A percentile compares a stretch with the other conserved stretches of the same genome.
Evolutionary conservation across 2,329 filamentous ascomycete genomes (phyloP).

Genomic region (Aspergillus brunneoviolaceus): DNA sequence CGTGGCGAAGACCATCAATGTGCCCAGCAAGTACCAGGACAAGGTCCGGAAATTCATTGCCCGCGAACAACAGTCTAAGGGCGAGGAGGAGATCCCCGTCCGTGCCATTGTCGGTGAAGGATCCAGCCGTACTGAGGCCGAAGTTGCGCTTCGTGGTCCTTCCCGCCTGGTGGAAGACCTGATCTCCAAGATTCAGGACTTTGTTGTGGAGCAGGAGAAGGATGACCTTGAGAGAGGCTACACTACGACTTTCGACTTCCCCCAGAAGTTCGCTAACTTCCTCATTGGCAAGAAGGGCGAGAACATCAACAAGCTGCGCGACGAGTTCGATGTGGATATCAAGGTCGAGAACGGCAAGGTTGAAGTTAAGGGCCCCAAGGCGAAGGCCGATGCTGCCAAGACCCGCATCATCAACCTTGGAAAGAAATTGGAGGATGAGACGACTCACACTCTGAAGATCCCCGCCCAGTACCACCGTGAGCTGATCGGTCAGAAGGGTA

Average conservation of each 20-base stretch:
- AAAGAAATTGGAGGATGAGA: conserved; percentile 86
- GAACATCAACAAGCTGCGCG: conserved; percentile 67
- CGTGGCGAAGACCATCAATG: conserved; percentile 53
- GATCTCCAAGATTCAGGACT: conserved; percentile 69
- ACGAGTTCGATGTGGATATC: conserved; percentile 72
- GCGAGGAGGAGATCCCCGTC: conserved; percentile 55
- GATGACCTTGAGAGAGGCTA: conserved; percentile 94
- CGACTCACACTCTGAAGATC: conserved; percentile 82
- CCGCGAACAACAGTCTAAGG: conserved; percentile 54
- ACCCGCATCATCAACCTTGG: conserved; percentile 75
- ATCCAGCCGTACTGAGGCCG: conserved; percentile 32
- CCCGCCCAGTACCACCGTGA: conserved; percentile 92
- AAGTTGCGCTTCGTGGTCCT: conserved; percentile 75
- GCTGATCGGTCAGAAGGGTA: conserved; percentile 84
- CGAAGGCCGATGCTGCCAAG: conserved; percentile 86
- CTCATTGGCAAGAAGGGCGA: conserved; percentile 67
- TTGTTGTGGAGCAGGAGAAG: conserved; percentile 82
- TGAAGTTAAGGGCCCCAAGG: conserved; percentile 91
- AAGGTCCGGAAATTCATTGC: conserved; percentile 62
- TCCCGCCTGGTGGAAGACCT: conserved; percentile 69
- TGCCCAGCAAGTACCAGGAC: conserved; percentile 62
- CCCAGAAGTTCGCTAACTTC: conserved; percentile 90
- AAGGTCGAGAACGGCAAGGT: conserved; percentile 93
- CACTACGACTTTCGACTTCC: conserved; percentile 84
- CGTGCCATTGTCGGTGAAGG: conserved; percentile 53